Percentiles rank a stretch among this genome's conserved stretches.
Conservation (phyloP, 495 filamentous ascomycete species). For the Venustampulla echinocandica region DNA sequence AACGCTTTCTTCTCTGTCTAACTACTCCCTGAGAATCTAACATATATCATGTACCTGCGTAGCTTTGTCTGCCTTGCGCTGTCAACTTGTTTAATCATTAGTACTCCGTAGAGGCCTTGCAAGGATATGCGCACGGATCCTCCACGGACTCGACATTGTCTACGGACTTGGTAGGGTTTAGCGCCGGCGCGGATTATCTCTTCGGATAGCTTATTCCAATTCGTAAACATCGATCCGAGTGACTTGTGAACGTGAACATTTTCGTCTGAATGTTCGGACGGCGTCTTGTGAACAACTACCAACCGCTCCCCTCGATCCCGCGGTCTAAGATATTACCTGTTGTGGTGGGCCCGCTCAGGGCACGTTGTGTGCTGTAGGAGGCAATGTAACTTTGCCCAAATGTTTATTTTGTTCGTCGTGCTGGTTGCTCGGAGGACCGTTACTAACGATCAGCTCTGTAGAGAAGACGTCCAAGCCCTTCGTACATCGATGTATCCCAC, state of each 20-base stretch:
- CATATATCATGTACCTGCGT: no score
- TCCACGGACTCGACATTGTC: no score
- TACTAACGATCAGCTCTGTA: conserved; percentile 15
- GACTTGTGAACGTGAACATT: conserved; percentile 8
- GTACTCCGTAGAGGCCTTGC: no score
- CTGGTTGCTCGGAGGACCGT: conserved; percentile 19
- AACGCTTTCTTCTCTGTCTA: no score
- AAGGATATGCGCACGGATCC: no score
- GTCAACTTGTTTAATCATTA: no score
- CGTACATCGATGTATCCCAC: conserved; percentile 7
- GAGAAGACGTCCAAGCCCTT: conserved; percentile 4
- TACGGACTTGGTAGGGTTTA: no score
- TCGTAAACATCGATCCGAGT: neutral
- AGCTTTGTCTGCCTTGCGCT: no score
- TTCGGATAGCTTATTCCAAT: conserved; percentile 15
- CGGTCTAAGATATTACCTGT: conserved; percentile 7
- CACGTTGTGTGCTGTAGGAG: conserved; percentile 18
- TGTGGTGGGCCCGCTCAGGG: conserved; percentile 24
- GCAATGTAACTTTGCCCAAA: conserved; percentile 14
- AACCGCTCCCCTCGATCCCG: conserved; percentile 1
- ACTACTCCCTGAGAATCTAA: no score
- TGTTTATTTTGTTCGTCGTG: neutral
- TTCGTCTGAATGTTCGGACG: conserved; percentile 3
- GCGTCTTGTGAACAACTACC: conserved; percentile 17
- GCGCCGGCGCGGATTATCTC: conserved; percentile 14